Conservation (phyloP, 2,329 filamentous ascomycete genomes). For the Drechslera avenae region DNA sequence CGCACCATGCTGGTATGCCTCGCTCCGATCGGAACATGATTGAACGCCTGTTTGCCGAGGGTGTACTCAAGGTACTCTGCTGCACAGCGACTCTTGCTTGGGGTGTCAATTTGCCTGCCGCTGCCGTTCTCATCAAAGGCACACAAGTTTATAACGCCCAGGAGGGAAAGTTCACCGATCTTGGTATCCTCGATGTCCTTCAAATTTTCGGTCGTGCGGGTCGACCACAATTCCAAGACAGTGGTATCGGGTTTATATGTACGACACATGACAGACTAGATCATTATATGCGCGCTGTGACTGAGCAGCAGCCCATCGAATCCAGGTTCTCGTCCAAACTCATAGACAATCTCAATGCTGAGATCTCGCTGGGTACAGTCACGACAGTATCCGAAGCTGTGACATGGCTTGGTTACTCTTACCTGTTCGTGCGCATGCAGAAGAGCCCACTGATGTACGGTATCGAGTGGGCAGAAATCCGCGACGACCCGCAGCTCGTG, state of each 20-base stretch:
- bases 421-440: constrained; percentile 95
- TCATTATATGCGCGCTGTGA: constrained; percentile 91
- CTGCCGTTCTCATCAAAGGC: constrained; percentile 96
- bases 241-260: constrained; percentile 96
- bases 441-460: constrained; percentile 90
- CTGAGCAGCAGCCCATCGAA: constrained; percentile 94
- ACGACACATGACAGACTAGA: constrained; percentile 92
- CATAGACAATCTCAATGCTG: constrained; percentile 95
- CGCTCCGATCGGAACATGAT: constrained; percentile 94
- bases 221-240: constrained; percentile 96
- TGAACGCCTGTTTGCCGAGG: constrained; percentile 87
- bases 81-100: constrained; percentile 97
- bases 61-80: constrained; percentile 94
- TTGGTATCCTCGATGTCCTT: constrained; percentile 93
- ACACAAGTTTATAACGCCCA: constrained; percentile 97
- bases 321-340: constrained; percentile 93
- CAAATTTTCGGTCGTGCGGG: constrained; percentile 99
- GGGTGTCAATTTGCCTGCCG: constrained; percentile 98
- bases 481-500: constrained; percentile 85
- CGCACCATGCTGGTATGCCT: constrained; percentile 96
- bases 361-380: constrained; percentile 91
- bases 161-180: constrained; percentile 93
- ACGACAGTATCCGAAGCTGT: constrained; percentile 93
- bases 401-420: constrained; percentile 97
- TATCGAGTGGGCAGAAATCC: constrained; percentile 90